A percentile compares a stretch with the other conserved stretches of the same genome.
phyloP scores from a whole-genome alignment of 2,329 filamentous ascomycete genomes.

The Microsporum ferrugineum region DNA sequence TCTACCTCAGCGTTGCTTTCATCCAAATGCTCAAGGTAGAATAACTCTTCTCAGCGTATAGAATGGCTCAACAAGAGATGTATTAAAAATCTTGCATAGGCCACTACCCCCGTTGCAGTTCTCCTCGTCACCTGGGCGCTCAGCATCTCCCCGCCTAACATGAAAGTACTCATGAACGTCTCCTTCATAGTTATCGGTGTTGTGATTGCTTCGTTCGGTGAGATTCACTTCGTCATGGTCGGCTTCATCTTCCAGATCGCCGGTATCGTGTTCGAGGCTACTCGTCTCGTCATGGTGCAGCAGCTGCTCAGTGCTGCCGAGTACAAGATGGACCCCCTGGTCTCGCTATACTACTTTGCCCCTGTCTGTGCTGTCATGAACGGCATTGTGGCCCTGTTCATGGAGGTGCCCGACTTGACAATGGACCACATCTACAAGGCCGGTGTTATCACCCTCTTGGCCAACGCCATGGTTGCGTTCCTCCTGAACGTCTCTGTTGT shows the following conservation, averaged over 20 bases:
- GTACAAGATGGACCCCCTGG: conserved; percentile 79
- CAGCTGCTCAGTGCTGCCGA: conserved; percentile 64
- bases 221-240: conserved; percentile 70
- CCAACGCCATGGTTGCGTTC: conserved; percentile 71
- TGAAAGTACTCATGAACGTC: conserved; percentile 84
- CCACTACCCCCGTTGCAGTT: conserved; percentile 88
- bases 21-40: conserved; percentile 98
- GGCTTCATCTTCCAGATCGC: conserved; percentile 60
- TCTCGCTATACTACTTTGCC: conserved; percentile 82
- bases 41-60: conserved; percentile 12
- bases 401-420: conserved; percentile 57
- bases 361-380: conserved; percentile 78
- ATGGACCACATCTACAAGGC: conserved; percentile 55
- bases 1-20: conserved; percentile 90
- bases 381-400: conserved; percentile 54
- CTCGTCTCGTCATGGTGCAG: conserved; percentile 76
- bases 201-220: conserved; percentile 83
- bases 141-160: conserved; percentile 69
- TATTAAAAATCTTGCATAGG: conserved; percentile 39
- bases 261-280: conserved; percentile 69
- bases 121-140: conserved; percentile 81
- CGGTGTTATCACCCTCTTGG: conserved; percentile 54
- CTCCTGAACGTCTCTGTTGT: conserved; percentile 72
- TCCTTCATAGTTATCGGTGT: conserved; percentile 91
- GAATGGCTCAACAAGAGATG: not conserved